Conservation (phyloP, 2,329 filamentous ascomycete species). For the Cladosporium halotolerans region DNA sequence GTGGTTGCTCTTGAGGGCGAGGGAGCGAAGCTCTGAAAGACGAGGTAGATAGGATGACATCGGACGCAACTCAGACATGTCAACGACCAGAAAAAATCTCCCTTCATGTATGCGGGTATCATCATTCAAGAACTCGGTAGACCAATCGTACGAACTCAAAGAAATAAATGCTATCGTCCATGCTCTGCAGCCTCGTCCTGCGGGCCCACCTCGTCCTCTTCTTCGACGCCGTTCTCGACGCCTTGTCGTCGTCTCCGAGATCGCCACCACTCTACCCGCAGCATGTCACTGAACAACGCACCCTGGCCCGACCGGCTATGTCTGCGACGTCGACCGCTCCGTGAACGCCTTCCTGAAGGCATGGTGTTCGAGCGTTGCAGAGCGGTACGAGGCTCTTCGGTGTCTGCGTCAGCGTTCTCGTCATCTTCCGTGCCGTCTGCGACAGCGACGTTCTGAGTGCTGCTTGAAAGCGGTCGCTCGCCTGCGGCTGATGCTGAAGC, state of each 20-base stretch:
- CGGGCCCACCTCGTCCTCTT: not conserved
- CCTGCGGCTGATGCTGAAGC: conserved; percentile 14
- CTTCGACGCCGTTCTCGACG: not conserved
- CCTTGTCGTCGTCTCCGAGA: conserved; percentile 11
- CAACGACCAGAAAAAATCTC: not conserved
- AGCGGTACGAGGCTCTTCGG: conserved; percentile 6
- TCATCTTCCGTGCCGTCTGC: not conserved
- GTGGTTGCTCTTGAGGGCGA: conserved; percentile 17
- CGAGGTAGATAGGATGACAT: no score
- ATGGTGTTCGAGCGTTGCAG: not conserved
- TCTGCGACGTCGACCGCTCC: conserved; percentile 9
- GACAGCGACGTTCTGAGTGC: not conserved
- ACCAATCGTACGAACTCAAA: no score
- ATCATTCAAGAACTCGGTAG: not conserved
- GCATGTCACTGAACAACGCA: conserved; percentile 28
- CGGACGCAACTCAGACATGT: no score
- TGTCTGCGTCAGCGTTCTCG: not conserved
- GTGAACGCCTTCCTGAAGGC: not conserved
- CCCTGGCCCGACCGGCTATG: conserved; percentile 19
- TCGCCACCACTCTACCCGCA: conserved; percentile 26
- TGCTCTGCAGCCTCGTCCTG: not conserved
- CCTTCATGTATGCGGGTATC: not conserved
- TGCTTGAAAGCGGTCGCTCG: conserved; percentile 17
- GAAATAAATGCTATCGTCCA: not conserved
- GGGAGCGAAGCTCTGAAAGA: conserved; percentile 13